These are phyloP conservation scores for Barnettozyma wickerhamii DNA, from an alignment of 805 yeast genomes.

Conservation along the genomic window DNA sequence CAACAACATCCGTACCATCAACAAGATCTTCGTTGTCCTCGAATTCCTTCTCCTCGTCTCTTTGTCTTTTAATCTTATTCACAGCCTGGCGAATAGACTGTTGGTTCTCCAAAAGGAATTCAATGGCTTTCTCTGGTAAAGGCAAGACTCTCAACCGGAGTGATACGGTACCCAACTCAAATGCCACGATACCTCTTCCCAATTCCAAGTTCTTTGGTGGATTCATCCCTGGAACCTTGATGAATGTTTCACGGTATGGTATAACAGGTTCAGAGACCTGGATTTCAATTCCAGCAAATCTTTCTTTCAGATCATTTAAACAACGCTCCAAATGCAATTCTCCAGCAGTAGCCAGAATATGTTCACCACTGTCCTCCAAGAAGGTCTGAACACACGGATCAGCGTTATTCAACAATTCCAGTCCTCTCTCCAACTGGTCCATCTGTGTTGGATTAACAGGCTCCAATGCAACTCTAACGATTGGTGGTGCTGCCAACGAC, in stretches of 20 bases:
- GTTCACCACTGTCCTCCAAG: conserved; percentile 88
- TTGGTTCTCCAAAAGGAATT: conserved; percentile 46
- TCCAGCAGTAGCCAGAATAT: conserved; percentile 92
- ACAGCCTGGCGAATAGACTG: conserved; percentile 37
- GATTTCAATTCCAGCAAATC: conserved; percentile 90
- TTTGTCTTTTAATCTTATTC: conserved; percentile 13
- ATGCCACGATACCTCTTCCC: conserved; percentile 46
- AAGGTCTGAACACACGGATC: conserved; percentile 93
- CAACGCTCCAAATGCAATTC: conserved; percentile 95
- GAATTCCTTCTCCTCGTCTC: conserved; percentile 15
- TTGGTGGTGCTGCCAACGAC: conserved; percentile 76
- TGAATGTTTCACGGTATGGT: conserved; percentile 86
- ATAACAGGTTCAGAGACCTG: conserved; percentile 88
- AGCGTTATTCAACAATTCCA: conserved; percentile 73
- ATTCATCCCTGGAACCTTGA: conserved; percentile 46
- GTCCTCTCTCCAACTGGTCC: conserved; percentile 70
- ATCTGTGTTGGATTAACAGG: conserved; percentile 84
- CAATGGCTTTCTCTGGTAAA: conserved; percentile 45
- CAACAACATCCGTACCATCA: conserved; percentile 19
- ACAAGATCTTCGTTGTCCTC: conserved; percentile 19
- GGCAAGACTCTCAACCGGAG: conserved; percentile 46
- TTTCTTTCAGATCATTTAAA: conserved; percentile 79
- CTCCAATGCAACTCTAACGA: conserved; percentile 92
- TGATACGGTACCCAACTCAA: conserved; percentile 46
- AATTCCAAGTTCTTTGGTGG: conserved; percentile 40